Percentiles rank a stretch among this genome's conserved stretches.
phyloP scores from a whole-genome alignment of 768 basidiomycete genomes.

The Favolaschia claudopus region DNA sequence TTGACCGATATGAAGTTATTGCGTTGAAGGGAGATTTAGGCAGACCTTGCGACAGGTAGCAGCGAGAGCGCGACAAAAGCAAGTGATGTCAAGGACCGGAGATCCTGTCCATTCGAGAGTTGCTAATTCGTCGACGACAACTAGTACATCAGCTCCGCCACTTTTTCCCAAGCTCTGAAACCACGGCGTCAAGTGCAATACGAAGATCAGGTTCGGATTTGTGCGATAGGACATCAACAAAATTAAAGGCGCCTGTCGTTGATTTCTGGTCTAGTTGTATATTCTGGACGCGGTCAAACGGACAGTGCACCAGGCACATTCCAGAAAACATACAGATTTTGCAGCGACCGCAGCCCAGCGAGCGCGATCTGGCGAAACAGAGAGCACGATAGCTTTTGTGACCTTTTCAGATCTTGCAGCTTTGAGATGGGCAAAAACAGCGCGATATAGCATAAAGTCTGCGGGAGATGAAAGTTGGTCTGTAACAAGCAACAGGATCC shows the following conservation, averaged over 20 bases:
- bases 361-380: constrained; percentile 61
- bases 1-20: constrained; percentile 33
- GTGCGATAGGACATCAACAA: constrained; percentile 57
- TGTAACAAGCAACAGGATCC: constrained; percentile 66
- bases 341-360: constrained; percentile 71
- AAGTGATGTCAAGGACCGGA: constrained; percentile 54
- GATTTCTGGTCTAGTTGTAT: constrained; percentile 46
- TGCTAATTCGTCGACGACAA: constrained; percentile 77
- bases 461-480: constrained; percentile 76
- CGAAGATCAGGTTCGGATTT: constrained; percentile 36
- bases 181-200: constrained; percentile 45
- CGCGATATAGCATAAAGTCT: constrained; percentile 73
- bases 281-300: constrained; percentile 38
- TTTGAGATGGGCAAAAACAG: constrained; percentile 62
- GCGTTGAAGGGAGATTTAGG: neutral
- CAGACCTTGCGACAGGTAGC: constrained; percentile 63
- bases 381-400: constrained; percentile 57
- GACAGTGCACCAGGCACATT: neutral
- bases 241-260: constrained; percentile 51
- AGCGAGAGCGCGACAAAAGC: constrained; percentile 67
- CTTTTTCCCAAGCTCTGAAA: constrained; percentile 30
- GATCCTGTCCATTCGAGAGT: constrained; percentile 78
- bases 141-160: constrained; percentile 39
- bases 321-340: constrained; percentile 60
- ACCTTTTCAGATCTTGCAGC: neutral